A percentile compares a stretch with the other conserved stretches of the same genome.
Evolutionary conservation across 495 filamentous ascomycete genomes (phyloP).

Genomic region (Aspergillus campestris): DNA sequence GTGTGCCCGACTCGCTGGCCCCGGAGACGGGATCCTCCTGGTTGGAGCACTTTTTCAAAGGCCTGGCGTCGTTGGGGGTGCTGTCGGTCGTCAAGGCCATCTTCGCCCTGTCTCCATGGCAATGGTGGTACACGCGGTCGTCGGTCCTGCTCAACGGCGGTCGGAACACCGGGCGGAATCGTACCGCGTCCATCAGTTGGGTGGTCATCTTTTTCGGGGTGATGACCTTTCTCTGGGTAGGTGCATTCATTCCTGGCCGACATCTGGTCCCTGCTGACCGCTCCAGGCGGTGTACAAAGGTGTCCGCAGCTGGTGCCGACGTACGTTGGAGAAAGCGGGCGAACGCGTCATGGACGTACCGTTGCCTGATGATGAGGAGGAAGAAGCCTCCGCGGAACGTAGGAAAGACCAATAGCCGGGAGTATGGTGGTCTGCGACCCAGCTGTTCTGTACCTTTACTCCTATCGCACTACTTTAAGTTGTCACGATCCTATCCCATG

Average conservation of each 20-base stretch:
- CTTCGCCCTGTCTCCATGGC: conserved; percentile 62
- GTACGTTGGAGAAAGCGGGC: conserved; percentile 63
- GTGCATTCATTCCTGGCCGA: conserved; percentile 18
- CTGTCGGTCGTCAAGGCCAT: conserved; percentile 79
- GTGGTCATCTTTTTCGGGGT: conserved; percentile 71
- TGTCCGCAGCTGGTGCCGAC: conserved; percentile 60
- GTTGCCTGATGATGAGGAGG: conserved; percentile 62
- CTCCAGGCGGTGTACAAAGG: conserved; percentile 69
- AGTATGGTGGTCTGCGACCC: background rate
- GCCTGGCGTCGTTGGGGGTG: conserved; percentile 73
- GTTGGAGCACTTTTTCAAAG: conserved; percentile 80
- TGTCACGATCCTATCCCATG: conserved; percentile 68
- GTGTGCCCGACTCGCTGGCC: conserved; percentile 26
- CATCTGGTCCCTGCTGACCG: conserved; percentile 16
- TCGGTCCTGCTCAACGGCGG: conserved; percentile 41
- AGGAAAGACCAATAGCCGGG: conserved; percentile 15
- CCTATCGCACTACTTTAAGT: conserved; percentile 81
- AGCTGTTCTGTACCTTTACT: background rate
- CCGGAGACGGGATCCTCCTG: conserved; percentile 49
- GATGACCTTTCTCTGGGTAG: conserved; percentile 72
- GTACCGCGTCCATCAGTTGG: conserved; percentile 67
- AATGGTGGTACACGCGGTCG: conserved; percentile 63
- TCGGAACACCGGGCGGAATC: conserved; percentile 59
- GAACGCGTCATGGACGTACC: conserved; percentile 78
- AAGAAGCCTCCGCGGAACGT: conserved; percentile 34